A percentile compares a stretch with the other conserved stretches of the same genome.
phyloP scores from a whole-genome alignment of 176 grass and related monocot genomes.

The Oryza glumipatula region DNA sequence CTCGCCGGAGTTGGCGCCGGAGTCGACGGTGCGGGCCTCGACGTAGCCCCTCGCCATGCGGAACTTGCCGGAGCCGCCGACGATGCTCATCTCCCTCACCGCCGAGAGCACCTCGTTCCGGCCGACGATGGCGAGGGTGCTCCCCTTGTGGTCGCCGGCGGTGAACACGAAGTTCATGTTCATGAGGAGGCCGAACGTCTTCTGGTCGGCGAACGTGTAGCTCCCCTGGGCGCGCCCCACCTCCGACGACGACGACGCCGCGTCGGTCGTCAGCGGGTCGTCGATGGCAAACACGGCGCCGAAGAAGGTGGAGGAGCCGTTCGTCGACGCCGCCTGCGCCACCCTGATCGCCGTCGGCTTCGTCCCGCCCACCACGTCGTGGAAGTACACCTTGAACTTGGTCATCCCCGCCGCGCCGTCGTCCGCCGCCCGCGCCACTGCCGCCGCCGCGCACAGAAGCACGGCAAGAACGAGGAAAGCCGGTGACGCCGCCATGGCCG shows the following conservation, averaged over 20 bases:
- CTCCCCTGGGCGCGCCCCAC: slow-evolving; percentile 77
- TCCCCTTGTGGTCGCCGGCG: slow-evolving; percentile 70
- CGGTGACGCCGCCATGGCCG: neutral
- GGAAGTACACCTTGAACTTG: slow-evolving; percentile 65
- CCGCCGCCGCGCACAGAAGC: neutral
- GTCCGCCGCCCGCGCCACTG: neutral
- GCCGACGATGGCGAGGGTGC: slow-evolving; percentile 58
- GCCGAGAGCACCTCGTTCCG: slow-evolving; percentile 51
- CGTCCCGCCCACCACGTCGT: slow-evolving; percentile 54
- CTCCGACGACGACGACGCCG: slow-evolving; percentile 26
- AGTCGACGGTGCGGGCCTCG: slow-evolving; percentile 47
- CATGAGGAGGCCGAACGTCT: slow-evolving; percentile 54
- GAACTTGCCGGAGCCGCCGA: slow-evolving; percentile 72
- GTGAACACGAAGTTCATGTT: slow-evolving; percentile 79
- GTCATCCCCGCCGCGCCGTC: neutral
- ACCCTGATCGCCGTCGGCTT: slow-evolving; percentile 55
- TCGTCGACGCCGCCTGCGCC: slow-evolving; percentile 41
- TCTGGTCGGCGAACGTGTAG: slow-evolving; percentile 53
- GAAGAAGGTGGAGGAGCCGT: slow-evolving; percentile 48
- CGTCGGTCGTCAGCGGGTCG: slow-evolving; percentile 58
- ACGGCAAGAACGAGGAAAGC: neutral
- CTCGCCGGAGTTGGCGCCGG: neutral
- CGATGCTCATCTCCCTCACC: slow-evolving; percentile 75
- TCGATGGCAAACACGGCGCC: slow-evolving; percentile 70
- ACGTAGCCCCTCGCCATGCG: slow-evolving; percentile 60